Evolutionary conservation across 2,329 filamentous ascomycete genomes (phyloP).

Genomic region (Aspergillus cejpii): DNA sequence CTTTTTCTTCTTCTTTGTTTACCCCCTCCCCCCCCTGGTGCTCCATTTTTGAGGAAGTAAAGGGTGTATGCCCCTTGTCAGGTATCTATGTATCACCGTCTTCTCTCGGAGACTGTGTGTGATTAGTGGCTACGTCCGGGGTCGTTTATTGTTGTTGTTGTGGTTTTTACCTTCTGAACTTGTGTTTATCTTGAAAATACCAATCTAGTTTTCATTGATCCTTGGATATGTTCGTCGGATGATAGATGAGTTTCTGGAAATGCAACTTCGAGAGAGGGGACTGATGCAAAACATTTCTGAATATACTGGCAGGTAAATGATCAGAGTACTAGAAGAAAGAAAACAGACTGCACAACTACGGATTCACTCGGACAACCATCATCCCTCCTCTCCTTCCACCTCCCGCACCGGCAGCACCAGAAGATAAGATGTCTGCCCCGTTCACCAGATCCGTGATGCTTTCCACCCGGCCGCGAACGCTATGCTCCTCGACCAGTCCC

Average conservation of each 20-base stretch:
- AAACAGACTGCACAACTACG: constrained; percentile 6
- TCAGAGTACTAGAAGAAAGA: constrained; percentile 1
- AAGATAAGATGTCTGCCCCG: constrained; percentile 31
- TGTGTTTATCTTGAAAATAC: not conserved
- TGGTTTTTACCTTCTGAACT: constrained; percentile 9
- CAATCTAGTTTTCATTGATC: not conserved
- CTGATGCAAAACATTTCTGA: no score
- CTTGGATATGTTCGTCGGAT: not conserved
- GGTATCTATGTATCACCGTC: no score
- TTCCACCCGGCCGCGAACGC: constrained; percentile 30
- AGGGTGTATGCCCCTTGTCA: no score
- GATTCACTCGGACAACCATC: constrained; percentile 31
- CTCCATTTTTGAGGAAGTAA: constrained; percentile 8
- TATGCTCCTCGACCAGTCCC: constrained; percentile 32
- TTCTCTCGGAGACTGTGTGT: no score
- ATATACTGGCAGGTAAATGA: not conserved
- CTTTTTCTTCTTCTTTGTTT: constrained; percentile 8
- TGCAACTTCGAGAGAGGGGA: no score
- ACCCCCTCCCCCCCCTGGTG: constrained; percentile 10
- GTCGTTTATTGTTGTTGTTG: no score
- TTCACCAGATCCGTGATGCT: constrained; percentile 30
- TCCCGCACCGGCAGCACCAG: constrained; percentile 25
- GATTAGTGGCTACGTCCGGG: no score
- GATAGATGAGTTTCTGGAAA: no score
- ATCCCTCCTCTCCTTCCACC: constrained; percentile 26